Conservation (phyloP, 2,329 filamentous ascomycete genomes). For the Trichoderma sp. region DNA sequence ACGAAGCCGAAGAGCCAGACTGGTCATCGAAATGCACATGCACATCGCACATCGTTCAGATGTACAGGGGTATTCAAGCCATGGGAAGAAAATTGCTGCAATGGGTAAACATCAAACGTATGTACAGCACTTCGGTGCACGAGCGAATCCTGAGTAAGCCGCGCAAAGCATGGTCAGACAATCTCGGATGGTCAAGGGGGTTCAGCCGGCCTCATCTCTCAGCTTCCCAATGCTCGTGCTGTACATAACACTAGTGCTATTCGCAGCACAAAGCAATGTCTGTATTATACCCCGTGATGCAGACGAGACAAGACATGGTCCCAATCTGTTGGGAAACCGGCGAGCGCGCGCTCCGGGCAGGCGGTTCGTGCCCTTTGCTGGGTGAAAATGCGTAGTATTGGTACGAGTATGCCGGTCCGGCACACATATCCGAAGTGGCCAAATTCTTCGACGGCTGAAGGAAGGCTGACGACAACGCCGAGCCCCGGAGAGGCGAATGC, state of each 20-base stretch:
- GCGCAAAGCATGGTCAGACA: not conserved
- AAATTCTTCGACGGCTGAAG: not conserved
- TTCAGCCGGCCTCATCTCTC: not conserved
- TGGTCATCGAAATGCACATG: not conserved
- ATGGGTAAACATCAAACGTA: not conserved
- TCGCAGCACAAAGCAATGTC: not conserved
- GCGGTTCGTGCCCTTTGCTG: not conserved
- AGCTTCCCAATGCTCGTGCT: not conserved
- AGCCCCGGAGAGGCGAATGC: conserved; percentile 9
- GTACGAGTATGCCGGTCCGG: not conserved
- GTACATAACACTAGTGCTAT: not conserved
- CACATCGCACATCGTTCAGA: not conserved
- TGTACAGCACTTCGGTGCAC: not conserved
- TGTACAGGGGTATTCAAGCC: conserved; percentile 3
- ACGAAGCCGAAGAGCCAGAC: not conserved
- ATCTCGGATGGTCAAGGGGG: not conserved
- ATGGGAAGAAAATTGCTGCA: not conserved
- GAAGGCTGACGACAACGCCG: conserved; percentile 18
- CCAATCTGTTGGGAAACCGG: conserved; percentile 19
- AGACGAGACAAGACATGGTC: not conserved
- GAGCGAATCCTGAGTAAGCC: not conserved
- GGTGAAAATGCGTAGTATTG: not conserved
- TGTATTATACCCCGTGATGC: not conserved
- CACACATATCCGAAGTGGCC: conserved; percentile 20
- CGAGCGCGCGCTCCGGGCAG: not conserved